Conservation (phyloP, 352 stramenopile genomes). For the Labyrinthula sp. region DNA sequence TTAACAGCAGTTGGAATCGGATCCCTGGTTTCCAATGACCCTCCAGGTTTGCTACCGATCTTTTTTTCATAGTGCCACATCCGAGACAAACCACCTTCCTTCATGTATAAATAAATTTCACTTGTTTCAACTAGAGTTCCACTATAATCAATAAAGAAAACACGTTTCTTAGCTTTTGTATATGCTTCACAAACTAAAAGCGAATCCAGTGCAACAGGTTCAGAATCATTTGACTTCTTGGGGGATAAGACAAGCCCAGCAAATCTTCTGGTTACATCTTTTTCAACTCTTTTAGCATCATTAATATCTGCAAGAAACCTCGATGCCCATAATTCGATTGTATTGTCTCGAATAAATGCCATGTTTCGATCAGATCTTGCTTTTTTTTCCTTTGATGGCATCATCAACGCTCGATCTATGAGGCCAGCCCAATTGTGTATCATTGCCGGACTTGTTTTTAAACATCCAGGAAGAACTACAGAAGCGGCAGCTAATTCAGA, state of each 20-base stretch:
- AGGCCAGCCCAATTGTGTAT: conserved; percentile 54
- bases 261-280: conserved; percentile 31
- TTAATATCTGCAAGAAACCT: conserved; percentile 92
- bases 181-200: conserved; percentile 67
- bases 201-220: conserved; percentile 81
- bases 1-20: conserved; percentile 58
- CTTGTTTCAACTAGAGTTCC: conserved; percentile 69
- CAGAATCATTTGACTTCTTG: conserved; percentile 69
- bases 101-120: conserved; percentile 30
- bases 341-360: conserved; percentile 77
- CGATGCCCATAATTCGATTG: conserved; percentile 81
- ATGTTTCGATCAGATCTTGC: conserved; percentile 50
- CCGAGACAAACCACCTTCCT: conserved; percentile 13
- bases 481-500: conserved; percentile 91
- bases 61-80: conserved; percentile 28
- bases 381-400: conserved; percentile 40
- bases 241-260: conserved; percentile 47
- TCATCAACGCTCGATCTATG: conserved; percentile 44
- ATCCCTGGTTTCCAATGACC: conserved; percentile 36
- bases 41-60: conserved; percentile 30
- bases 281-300: conserved; percentile 68
- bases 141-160: conserved; percentile 93
- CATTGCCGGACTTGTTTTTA: conserved; percentile 95
- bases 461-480: conserved; percentile 75
- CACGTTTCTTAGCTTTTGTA: conserved; percentile 48